phyloP scores from a whole-genome alignment of 495 filamentous ascomycete genomes.

The Aspergillus asperescens region DNA sequence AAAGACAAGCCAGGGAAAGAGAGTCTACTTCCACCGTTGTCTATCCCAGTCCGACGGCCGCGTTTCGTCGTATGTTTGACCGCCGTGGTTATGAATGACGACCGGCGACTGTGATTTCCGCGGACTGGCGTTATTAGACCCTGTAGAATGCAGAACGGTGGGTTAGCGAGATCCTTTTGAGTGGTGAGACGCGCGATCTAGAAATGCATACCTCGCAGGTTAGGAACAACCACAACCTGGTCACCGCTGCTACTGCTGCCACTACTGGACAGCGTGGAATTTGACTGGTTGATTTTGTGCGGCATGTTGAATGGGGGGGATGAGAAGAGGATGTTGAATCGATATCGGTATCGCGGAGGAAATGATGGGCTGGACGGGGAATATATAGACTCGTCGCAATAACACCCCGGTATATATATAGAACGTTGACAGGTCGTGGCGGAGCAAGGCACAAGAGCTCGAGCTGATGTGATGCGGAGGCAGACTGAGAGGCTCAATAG shows the following conservation, averaged over 20 bases:
- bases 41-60: constrained; percentile 46
- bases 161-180: constrained; percentile 12
- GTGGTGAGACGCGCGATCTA: background rate
- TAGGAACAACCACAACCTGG: constrained; percentile 32
- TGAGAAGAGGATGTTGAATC: constrained; percentile 5
- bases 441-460: constrained; percentile 8
- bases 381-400: constrained; percentile 9
- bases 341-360: constrained; percentile 11
- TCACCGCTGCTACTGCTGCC: constrained; percentile 35
- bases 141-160: constrained; percentile 16
- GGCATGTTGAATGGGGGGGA: constrained; percentile 30
- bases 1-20: background rate
- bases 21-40: constrained; percentile 44
- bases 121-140: constrained; percentile 22
- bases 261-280: constrained; percentile 40
- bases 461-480: constrained; percentile 9
- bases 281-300: constrained; percentile 43
- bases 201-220: constrained; percentile 33
- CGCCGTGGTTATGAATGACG: constrained; percentile 42
- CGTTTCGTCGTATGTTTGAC: constrained; percentile 45
- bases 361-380: constrained; percentile 4
- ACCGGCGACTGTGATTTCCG: constrained; percentile 36
- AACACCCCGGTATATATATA: constrained; percentile 8
- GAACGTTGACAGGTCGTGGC: constrained; percentile 15
- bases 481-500: constrained; percentile 5